Conservation (phyloP, 495 filamentous ascomycete genomes). For the Xylaria scruposa region DNA sequence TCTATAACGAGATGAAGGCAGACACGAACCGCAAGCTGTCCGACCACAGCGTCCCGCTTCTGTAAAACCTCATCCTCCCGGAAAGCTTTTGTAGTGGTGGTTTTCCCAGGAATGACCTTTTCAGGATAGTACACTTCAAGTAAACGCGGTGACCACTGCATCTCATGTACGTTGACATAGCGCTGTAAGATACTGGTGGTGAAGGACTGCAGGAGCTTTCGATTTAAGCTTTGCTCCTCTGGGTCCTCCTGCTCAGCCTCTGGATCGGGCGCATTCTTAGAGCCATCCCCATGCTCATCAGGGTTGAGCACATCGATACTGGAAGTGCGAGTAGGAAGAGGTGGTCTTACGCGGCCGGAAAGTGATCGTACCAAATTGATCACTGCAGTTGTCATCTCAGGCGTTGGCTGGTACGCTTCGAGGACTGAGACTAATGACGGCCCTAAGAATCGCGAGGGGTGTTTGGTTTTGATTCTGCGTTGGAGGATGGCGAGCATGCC, state of each 20-base stretch:
- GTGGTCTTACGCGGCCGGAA: slow-evolving; percentile 73
- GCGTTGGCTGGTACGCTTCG: slow-evolving; percentile 66
- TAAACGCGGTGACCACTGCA: slow-evolving; percentile 77
- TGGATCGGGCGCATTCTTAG: slow-evolving; percentile 75
- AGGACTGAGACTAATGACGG: slow-evolving; percentile 81
- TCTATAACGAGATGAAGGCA: neutral
- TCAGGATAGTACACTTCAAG: slow-evolving; percentile 74
- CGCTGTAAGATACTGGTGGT: slow-evolving; percentile 83
- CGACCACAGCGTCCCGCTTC: slow-evolving; percentile 72
- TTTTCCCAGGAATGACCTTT: slow-evolving; percentile 60
- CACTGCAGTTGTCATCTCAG: slow-evolving; percentile 74
- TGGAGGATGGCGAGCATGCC: slow-evolving; percentile 86
- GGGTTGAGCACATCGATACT: slow-evolving; percentile 63
- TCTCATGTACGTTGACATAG: slow-evolving; percentile 71
- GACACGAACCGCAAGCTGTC: slow-evolving; percentile 72
- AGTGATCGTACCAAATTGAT: slow-evolving; percentile 78
- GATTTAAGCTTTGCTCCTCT: slow-evolving; percentile 66
- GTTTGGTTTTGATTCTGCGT: slow-evolving; percentile 85
- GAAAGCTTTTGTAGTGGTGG: slow-evolving; percentile 67
- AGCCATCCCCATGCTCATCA: slow-evolving; percentile 50
- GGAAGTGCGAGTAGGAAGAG: slow-evolving; percentile 72
- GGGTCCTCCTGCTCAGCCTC: slow-evolving; percentile 72
- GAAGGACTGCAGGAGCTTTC: slow-evolving; percentile 81
- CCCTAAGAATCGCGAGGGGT: slow-evolving; percentile 91
- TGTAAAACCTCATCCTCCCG: slow-evolving; percentile 66